Base-by-base conservation (phyloP, 1,139 yeast species). In the Yamadazyma triangularis region DNA sequence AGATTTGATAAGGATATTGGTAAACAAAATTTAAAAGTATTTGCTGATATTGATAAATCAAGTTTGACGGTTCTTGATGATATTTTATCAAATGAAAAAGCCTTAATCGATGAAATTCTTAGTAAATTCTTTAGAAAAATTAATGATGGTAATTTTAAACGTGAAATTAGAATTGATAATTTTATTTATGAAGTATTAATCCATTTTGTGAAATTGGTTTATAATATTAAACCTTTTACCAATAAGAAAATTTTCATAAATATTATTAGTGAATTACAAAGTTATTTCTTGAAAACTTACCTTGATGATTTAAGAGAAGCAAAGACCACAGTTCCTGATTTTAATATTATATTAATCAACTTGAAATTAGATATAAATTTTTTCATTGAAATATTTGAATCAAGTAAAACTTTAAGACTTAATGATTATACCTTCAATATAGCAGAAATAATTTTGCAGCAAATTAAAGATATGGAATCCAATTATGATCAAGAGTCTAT, bases 11-110 rank as follows among this genome's bases (percentile, higher is more conserved):
- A 63, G 35, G 55, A 58, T 25, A 56, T 68, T 36, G 57, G 50
- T 39, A 47, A 52, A 16, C 73, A 68, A 38, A 62, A 64, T 31
- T 51, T 68, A 39, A 66, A 64, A 38, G 47, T 68, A 21, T 66
- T 62, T 42, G 60, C 65, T 21, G 72, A 66, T 40, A 62, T 68
- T 26, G 73, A 67, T 33, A 64, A 64, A 36, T 71, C 69, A 3
- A 57, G 58, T 29, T 49, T 62, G 27, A 60, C 71, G 0, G 64
- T 67, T 10, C 54, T 65, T 32, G 73, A 66, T 30, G 73, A 68
- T 42, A 59, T 68, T 16, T 48, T 65, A 19, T 56, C 51, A 24
- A 58, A 56, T 29, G 73, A 68, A 36, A 65, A 64, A 40, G 41
- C 45, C n/a, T 52, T 58, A 49, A 55, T 66, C 23, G 60, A 56